phyloP scores from a whole-genome alignment of 2,329 filamentous ascomycete genomes.

The Trichoderma aggressivum region DNA sequence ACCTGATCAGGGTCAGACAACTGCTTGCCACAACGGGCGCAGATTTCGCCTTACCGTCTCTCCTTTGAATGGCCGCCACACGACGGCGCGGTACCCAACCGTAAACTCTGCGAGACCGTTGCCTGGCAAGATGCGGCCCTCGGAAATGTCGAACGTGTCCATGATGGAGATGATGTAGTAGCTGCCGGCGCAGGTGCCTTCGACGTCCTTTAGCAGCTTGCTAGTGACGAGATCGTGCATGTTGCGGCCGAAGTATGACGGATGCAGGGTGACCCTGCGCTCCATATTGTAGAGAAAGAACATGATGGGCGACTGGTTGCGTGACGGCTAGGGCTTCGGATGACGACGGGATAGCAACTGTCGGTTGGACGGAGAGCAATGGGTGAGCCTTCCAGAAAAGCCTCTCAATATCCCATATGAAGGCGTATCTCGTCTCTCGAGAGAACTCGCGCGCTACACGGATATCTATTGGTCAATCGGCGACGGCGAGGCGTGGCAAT shows the following conservation, averaged over 20 bases:
- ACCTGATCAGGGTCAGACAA: slow-evolving; percentile 57
- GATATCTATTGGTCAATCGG: background rate
- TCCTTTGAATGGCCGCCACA: slow-evolving; percentile 97
- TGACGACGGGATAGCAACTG: background rate
- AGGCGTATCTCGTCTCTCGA: background rate
- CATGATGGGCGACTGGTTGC: slow-evolving; percentile 54
- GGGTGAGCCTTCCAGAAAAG: background rate
- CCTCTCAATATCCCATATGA: slow-evolving; percentile 1
- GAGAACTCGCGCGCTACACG: background rate
- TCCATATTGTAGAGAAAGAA: slow-evolving; percentile 98
- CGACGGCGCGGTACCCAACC: slow-evolving; percentile 89
- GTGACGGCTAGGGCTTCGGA: background rate
- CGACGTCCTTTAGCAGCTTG: slow-evolving; percentile 86
- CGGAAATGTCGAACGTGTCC: slow-evolving; percentile 91
- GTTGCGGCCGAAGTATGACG: slow-evolving; percentile 92
- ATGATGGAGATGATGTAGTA: slow-evolving; percentile 99
- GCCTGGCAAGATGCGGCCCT: slow-evolving; percentile 86
- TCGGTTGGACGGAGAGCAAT: background rate
- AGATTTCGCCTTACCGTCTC: slow-evolving; percentile 70
- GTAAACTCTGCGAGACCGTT: slow-evolving; percentile 93
- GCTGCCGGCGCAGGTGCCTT: slow-evolving; percentile 90
- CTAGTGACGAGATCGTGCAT: slow-evolving; percentile 89
- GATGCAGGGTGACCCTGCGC: slow-evolving; percentile 90
- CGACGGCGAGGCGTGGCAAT: background rate
- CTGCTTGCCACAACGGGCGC: slow-evolving; percentile 19